phyloP scores from a whole-genome alignment of 2,329 filamentous ascomycete genomes.

The Botrytis fabae region DNA sequence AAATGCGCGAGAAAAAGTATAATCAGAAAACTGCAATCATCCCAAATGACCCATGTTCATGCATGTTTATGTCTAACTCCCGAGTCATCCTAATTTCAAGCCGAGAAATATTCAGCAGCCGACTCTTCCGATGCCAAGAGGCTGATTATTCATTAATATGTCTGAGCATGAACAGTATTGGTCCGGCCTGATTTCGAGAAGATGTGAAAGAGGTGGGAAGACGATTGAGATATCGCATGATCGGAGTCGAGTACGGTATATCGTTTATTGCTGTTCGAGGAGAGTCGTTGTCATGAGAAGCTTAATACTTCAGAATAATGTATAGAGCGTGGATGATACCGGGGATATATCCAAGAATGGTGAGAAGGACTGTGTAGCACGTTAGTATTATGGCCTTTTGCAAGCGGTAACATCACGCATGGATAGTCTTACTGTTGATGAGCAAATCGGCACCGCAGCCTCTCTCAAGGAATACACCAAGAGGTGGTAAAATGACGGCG shows the following conservation, averaged over 20 bases:
- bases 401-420: constrained; percentile 74
- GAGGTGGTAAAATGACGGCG: constrained; percentile 83
- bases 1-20: constrained; percentile 3
- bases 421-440: constrained; percentile 75
- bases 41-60: constrained; percentile 9
- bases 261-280: not conserved
- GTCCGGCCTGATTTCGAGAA: constrained; percentile 8
- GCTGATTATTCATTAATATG: constrained; percentile 1
- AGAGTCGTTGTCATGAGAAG: not conserved
- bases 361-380: constrained; percentile 11
- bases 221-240: constrained; percentile 5
- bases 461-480: constrained; percentile 90
- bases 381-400: not conserved
- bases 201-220: not conserved
- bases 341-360: constrained; percentile 25
- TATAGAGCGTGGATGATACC: constrained; percentile 29
- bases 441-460: constrained; percentile 83
- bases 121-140: constrained; percentile 18
- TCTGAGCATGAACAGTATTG: not conserved
- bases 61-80: constrained; percentile 2
- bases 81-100: constrained; percentile 3
- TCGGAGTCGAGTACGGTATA: not conserved
- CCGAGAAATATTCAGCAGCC: constrained; percentile 14
- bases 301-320: constrained; percentile 85
- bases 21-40: not conserved